phyloP scores from a whole-genome alignment of 129 eudicot genomes.

The Saposhnikovia divaricata region DNA sequence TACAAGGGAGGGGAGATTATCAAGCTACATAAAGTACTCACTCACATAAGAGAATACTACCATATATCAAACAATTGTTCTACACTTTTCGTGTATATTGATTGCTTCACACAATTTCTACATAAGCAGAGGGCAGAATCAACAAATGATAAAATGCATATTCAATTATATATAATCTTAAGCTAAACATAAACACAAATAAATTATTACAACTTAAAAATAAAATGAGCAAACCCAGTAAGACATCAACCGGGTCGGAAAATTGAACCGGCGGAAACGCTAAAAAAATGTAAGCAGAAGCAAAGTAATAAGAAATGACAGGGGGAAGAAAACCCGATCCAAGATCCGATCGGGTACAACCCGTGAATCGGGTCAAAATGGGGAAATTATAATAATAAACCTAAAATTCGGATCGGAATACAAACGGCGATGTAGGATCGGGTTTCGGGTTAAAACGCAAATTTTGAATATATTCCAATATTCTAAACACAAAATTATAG shows the following conservation, averaged over 20 bases:
- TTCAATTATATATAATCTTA: background rate
- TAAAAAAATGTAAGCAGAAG: too few species aligned
- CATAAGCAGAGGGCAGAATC: too few species aligned
- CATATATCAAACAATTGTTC: background rate
- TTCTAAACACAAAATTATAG: background rate
- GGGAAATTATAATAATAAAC: background rate
- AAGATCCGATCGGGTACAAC: constrained; percentile 4
- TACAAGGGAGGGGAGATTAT: too few species aligned
- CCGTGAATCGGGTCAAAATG: constrained; percentile 3
- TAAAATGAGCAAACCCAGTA: background rate
- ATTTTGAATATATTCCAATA: too few species aligned
- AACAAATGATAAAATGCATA: background rate
- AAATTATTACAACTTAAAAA: background rate
- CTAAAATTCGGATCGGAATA: constrained; percentile 8
- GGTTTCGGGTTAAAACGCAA: constrained; percentile 1
- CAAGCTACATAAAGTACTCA: too few species aligned
- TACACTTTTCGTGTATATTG: too few species aligned
- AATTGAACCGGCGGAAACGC: background rate
- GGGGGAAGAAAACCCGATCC: background rate
- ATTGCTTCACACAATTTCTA: too few species aligned
- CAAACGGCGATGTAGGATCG: background rate
- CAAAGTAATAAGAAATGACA: background rate
- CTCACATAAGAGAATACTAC: too few species aligned
- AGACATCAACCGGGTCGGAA: constrained; percentile 1
- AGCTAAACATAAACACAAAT: background rate